These are phyloP conservation scores for Aspergillus heteromorphus DNA, from an alignment of 495 filamentous ascomycete species.

Conservation along the genomic window DNA sequence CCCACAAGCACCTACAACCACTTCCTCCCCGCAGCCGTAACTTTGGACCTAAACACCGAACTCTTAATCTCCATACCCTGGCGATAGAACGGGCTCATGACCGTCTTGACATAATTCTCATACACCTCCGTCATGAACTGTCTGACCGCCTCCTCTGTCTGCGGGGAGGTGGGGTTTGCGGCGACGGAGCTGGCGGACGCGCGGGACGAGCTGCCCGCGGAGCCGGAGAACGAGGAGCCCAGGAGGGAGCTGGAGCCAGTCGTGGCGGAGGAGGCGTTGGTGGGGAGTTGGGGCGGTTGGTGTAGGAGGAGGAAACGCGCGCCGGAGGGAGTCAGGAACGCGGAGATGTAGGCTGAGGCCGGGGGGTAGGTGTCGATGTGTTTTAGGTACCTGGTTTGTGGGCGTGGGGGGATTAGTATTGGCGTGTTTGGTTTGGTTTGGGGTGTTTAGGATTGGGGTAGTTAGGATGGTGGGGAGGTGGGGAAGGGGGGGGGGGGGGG, in stretches of 20 bases:
- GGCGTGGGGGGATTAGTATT: neutral
- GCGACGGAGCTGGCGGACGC: conserved; percentile 60
- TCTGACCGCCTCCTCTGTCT: conserved; percentile 89
- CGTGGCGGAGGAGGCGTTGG: conserved; percentile 13
- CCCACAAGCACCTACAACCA: conserved; percentile 56
- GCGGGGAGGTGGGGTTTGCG: conserved; percentile 75
- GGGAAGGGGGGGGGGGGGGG: no score
- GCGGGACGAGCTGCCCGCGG: conserved; percentile 32
- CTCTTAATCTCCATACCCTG: conserved; percentile 78
- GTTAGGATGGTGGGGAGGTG: no score
- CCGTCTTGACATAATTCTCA: conserved; percentile 90
- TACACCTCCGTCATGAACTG: conserved; percentile 93
- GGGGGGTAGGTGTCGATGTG: conserved; percentile 85
- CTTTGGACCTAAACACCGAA: conserved; percentile 73
- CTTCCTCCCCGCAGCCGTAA: conserved; percentile 85
- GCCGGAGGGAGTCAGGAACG: conserved; percentile 72
- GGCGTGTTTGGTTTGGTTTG: no score
- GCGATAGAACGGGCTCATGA: conserved; percentile 93
- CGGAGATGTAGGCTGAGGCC: conserved; percentile 75
- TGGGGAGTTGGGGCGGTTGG: conserved; percentile 54
- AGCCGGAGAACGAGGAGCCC: conserved; percentile 23
- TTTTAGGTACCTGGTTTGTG: conserved; percentile 74
- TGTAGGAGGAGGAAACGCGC: conserved; percentile 86
- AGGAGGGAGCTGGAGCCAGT: conserved; percentile 14
- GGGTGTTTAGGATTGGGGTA: no score